Evolutionary conservation across 2,329 filamentous ascomycete genomes (phyloP).

Genomic region (Clarireedia sp.): DNA sequence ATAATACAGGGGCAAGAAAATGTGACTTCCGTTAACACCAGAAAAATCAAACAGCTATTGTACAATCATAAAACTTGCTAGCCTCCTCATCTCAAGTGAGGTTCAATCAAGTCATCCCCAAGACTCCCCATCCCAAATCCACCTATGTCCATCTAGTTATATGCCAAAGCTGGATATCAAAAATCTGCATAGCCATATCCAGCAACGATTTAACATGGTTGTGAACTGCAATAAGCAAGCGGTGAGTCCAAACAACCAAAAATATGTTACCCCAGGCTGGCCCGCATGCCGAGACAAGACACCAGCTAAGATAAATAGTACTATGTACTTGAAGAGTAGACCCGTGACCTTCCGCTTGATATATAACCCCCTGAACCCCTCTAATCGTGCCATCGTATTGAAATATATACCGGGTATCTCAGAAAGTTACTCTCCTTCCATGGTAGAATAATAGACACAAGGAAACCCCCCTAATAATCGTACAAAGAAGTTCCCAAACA

Average conservation of each 20-base stretch:
- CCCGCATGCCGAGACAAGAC: conserved; percentile 3
- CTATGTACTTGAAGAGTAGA: conserved; percentile 6
- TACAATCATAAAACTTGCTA: conserved; percentile 3
- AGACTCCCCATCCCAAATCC: not conserved
- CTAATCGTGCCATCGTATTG: conserved; percentile 11
- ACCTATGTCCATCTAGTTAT: not conserved
- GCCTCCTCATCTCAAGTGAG: not conserved
- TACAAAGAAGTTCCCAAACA: not conserved
- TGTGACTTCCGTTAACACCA: not conserved
- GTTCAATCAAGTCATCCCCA: not conserved
- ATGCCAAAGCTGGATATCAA: conserved; percentile 7
- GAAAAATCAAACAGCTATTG: not conserved
- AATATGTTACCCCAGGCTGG: conserved; percentile 2
- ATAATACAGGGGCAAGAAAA: not conserved
- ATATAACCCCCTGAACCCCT: conserved; percentile 6
- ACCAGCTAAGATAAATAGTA: conserved; percentile 1
- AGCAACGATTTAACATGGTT: conserved; percentile 5
- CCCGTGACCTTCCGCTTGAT: conserved; percentile 1
- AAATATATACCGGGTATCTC: conserved; percentile 9
- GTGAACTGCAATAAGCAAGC: not conserved
- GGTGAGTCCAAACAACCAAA: not conserved
- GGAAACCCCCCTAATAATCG: not conserved
- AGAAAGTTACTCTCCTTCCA: conserved; percentile 3
- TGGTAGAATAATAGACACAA: not conserved
- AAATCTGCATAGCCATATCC: conserved; percentile 7